Percentiles rank a stretch among this genome's conserved stretches.
These are phyloP conservation scores for Kuraishia hungarica DNA, from an alignment of 805 yeast species.

Conservation along the genomic window DNA sequence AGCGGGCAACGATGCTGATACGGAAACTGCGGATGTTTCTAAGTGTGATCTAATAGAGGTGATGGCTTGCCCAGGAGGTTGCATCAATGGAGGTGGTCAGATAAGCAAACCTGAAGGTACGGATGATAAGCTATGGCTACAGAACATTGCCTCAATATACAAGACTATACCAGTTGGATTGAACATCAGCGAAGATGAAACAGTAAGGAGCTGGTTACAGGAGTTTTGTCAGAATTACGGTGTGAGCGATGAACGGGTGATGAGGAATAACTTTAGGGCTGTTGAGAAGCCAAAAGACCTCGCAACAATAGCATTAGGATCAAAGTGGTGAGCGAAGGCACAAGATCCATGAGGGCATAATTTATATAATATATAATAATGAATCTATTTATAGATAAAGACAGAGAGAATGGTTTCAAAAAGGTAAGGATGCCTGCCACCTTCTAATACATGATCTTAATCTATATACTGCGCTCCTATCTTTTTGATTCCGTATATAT, in stretches of 20 bases:
- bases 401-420: no score
- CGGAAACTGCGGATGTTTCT: slow-evolving; percentile 37
- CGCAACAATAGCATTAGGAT: slow-evolving; percentile 39
- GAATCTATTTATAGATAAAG: no score
- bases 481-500: no score
- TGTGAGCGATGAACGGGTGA: slow-evolving; percentile 27
- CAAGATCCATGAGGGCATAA: no score
- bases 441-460: no score
- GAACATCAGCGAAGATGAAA: not conserved
- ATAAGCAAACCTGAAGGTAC: slow-evolving; percentile 38
- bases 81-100: slow-evolving; percentile 96
- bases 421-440: no score
- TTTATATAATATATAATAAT: no score
- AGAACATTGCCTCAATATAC: slow-evolving; percentile 26
- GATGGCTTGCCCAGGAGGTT: slow-evolving; percentile 98
- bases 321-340: slow-evolving; percentile 36
- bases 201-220: slow-evolving; percentile 23
- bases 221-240: slow-evolving; percentile 22
- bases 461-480: no score
- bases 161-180: slow-evolving; percentile 17
- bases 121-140: slow-evolving; percentile 33
- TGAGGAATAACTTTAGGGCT: slow-evolving; percentile 36
- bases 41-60: slow-evolving; percentile 80
- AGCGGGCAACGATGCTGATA: slow-evolving; percentile 10
- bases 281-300: slow-evolving; percentile 46